Conservation (phyloP, 179 eudicot species). For the Beta macrorhiza region DNA sequence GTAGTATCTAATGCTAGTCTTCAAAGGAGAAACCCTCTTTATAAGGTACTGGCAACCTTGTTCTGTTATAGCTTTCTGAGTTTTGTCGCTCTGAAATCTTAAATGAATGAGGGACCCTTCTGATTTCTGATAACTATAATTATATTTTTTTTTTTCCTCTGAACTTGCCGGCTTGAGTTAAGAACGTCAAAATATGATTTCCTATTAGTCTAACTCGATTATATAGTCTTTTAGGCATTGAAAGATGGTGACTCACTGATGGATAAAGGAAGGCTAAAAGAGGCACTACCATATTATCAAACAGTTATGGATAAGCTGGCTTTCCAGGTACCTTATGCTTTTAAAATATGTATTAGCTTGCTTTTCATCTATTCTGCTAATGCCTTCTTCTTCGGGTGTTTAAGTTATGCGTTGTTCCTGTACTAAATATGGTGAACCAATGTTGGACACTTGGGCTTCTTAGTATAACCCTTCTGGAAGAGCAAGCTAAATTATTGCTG, state of each 20-base stretch:
- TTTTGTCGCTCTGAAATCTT: background rate
- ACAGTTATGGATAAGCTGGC: constrained; percentile 73
- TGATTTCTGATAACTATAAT: background rate
- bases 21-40: background rate
- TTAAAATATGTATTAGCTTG: background rate
- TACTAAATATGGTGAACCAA: background rate
- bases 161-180: background rate
- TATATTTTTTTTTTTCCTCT: background rate
- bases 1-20: constrained; percentile 9
- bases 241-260: constrained; percentile 75
- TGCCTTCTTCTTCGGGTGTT: background rate
- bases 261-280: constrained; percentile 77
- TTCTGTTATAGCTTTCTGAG: background rate
- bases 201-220: constrained; percentile 24
- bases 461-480: background rate
- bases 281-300: constrained; percentile 77
- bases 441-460: too few relatives aligned
- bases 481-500: background rate
- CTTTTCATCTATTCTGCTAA: background rate
- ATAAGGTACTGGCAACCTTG: background rate
- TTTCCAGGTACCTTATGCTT: constrained; percentile 52
- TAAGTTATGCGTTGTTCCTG: background rate
- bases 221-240: constrained; percentile 62
- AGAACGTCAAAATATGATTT: background rate
- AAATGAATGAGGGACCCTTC: background rate